Conservation (phyloP, 1,284 basidiomycete genomes). For the Ganoderma multipileum region DNA sequence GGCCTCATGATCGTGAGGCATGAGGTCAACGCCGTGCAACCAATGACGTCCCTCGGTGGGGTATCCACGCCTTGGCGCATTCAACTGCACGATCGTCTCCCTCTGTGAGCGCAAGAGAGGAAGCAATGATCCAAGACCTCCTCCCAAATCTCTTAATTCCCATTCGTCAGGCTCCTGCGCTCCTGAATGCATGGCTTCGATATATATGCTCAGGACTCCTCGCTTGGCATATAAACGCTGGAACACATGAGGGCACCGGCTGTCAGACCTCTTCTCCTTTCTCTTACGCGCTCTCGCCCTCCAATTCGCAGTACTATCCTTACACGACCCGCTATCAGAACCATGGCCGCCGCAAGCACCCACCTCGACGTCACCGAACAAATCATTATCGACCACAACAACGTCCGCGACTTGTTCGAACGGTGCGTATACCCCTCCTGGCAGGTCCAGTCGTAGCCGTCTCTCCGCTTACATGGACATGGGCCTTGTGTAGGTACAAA, state of each 20-base stretch:
- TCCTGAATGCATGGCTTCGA: too few species aligned
- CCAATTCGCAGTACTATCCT: background rate
- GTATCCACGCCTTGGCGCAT: background rate
- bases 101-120: too few species aligned
- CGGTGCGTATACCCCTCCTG: slow-evolving; percentile 16
- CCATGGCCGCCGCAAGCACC: background rate
- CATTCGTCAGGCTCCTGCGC: too few species aligned
- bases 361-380: slow-evolving; percentile 32
- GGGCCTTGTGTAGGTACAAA: slow-evolving; percentile 21
- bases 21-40: too few species aligned
- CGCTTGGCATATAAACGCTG: background rate
- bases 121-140: too few species aligned
- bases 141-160: too few species aligned
- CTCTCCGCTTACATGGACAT: background rate
- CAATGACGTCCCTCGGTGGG: too few species aligned
- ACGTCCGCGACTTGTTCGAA: slow-evolving; percentile 37
- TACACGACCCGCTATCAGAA: background rate
- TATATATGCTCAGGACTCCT: too few species aligned
- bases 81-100: background rate
- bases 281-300: too few species aligned
- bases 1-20: too few species aligned
- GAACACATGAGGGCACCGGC: background rate
- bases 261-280: background rate
- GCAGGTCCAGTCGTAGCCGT: background rate
- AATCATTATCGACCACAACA: slow-evolving; percentile 40